Base-by-base conservation (phyloP, 768 basidiomycete genomes). In the Gymnopilus junonius region DNA sequence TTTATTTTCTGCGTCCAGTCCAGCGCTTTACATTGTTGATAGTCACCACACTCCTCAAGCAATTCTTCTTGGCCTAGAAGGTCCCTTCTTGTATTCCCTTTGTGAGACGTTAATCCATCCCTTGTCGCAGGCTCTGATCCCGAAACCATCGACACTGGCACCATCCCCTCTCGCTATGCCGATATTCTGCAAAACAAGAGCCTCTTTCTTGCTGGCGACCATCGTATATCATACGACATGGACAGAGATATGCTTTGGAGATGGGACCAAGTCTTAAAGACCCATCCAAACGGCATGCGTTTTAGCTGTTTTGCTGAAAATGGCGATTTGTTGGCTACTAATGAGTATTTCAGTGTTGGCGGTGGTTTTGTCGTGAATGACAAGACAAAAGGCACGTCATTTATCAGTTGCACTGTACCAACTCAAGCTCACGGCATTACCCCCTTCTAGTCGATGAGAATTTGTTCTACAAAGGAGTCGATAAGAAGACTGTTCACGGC, bases 301-400 rank as follows among this genome's bases (percentile, higher is more conserved):
- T 98, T 98, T 74, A 89, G 89, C 35, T 91, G 87, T 34, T 99
- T 95, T 67, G 88, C 83, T 57, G 80, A 84, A 48, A 80, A 90
- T n/a, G 96, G 96, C 1, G 87, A 93, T 65, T 77, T 98, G 63
- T 79, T 99, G 61, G 96, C 96, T 1, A 95, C 94, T 12, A 98
- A 99, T 68, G 93, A 95, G 72, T 99, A 97, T 70, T 97, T 93
- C 72, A 94, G 92, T 58, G 94, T 97, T 53, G 94, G 95, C 2
- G 95, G 95, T 45, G 95, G 95, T 2, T 97, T 97, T 72, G 95
- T 97, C 3, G 94, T 97, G 25, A 97, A 97, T 69, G 93, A 95
- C 40, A 92, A 94, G 74, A 97, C 95, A 1, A 91, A 95, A 82
- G 88, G 92, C 90, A 67, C 61, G 70, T 65, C 17, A 10, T 25